Conservation (phyloP, 2,329 filamentous ascomycete species). For the Sarocladiaceae sp. region DNA sequence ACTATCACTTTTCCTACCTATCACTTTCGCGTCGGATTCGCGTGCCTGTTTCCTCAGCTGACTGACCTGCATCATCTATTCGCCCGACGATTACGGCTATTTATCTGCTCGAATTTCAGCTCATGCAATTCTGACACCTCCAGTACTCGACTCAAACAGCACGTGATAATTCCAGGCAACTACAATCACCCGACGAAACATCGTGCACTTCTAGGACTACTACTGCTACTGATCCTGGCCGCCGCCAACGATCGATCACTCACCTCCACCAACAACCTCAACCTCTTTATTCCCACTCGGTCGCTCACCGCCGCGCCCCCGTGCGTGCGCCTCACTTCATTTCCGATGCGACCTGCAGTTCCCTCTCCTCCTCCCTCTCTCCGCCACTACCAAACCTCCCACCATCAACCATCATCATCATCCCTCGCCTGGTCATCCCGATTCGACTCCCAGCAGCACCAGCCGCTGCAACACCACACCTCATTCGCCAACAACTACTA, state of each 20-base stretch:
- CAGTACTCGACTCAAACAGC: too few relatives aligned
- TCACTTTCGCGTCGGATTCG: too few relatives aligned
- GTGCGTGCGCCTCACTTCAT: neutral
- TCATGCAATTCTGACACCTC: too few relatives aligned
- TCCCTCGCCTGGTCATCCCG: neutral
- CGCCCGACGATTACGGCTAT: too few relatives aligned
- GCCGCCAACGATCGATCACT: too few relatives aligned
- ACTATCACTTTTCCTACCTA: too few relatives aligned
- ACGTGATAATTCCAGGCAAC: neutral
- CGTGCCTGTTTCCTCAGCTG: too few relatives aligned
- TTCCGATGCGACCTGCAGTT: neutral
- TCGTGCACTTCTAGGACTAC: neutral
- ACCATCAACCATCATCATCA: neutral
- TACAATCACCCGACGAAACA: neutral
- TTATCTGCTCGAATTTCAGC: too few relatives aligned
- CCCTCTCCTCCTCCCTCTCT: neutral
- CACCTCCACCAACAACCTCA: neutral
- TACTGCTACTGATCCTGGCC: neutral
- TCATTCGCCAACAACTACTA: slow-evolving; percentile 5
- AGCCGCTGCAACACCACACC: neutral
- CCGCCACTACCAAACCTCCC: neutral
- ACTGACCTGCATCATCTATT: too few relatives aligned
- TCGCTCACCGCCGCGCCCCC: neutral
- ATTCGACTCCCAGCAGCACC: neutral
- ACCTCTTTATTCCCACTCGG: neutral